Conservation (phyloP, 2,329 filamentous ascomycete species). For the Aspergillus terreus region DNA sequence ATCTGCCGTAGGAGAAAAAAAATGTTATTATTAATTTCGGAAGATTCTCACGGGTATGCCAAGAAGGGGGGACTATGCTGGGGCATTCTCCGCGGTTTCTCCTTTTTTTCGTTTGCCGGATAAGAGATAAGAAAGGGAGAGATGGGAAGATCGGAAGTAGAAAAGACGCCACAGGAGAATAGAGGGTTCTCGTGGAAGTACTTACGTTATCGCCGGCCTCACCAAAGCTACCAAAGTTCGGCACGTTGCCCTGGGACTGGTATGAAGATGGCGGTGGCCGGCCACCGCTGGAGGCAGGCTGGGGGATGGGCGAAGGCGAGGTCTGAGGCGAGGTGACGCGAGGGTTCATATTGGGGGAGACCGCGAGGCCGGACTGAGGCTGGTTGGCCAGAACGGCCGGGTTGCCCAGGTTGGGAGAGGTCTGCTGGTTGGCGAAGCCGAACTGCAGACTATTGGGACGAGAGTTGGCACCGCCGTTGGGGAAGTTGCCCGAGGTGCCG, state of each 20-base stretch:
- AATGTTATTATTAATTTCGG: conserved; percentile 17
- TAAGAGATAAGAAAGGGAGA: not conserved
- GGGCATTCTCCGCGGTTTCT: not conserved
- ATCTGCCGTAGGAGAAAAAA: conserved; percentile 48
- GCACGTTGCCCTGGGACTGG: conserved; percentile 65
- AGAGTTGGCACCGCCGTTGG: conserved; percentile 68
- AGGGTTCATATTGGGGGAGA: conserved; percentile 60
- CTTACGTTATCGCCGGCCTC: conserved; percentile 70
- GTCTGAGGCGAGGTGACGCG: conserved; percentile 78
- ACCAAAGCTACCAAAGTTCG: conserved; percentile 78
- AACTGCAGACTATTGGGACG: conserved; percentile 68
- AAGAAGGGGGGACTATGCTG: conserved; percentile 7
- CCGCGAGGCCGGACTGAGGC: conserved; percentile 38
- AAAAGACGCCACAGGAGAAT: not conserved
- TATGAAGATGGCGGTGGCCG: conserved; percentile 77
- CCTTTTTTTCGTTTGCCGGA: not conserved
- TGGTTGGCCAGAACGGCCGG: conserved; percentile 46
- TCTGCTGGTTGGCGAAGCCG: conserved; percentile 63
- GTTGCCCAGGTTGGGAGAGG: conserved; percentile 61
- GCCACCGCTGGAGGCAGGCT: conserved; percentile 77
- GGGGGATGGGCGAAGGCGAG: conserved; percentile 90
- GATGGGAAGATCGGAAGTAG: not conserved
- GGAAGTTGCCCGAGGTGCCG: conserved; percentile 68
- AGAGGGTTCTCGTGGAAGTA: not conserved
- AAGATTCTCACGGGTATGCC: conserved; percentile 12